These are phyloP conservation scores for Diaporthe australafricana DNA, from an alignment of 2,329 filamentous ascomycete genomes.

Conservation along the genomic window DNA sequence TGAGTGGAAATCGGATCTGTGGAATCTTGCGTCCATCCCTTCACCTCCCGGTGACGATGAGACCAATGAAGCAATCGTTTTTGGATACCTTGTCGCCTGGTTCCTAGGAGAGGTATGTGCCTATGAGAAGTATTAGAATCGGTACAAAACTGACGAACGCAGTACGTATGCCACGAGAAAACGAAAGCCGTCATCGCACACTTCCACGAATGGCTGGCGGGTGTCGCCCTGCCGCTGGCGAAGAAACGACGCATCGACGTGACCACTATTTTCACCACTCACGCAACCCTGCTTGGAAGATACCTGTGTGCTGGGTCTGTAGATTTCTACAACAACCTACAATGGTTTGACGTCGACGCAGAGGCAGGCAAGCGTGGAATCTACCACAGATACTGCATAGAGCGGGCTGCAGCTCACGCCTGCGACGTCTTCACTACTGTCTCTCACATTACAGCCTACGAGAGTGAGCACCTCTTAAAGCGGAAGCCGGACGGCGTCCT, in stretches of 20 bases:
- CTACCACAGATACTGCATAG: conserved; percentile 98
- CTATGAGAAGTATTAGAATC: background rate
- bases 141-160: conserved; percentile 40
- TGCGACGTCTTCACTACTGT: conserved; percentile 99
- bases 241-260: conserved; percentile 96
- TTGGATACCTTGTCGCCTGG: conserved; percentile 97
- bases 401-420: conserved; percentile 90
- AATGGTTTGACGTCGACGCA: conserved; percentile 95
- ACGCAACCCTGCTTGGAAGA: conserved; percentile 92
- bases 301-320: conserved; percentile 98
- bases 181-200: conserved; percentile 94
- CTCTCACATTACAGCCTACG: conserved; percentile 97
- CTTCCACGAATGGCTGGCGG: conserved; percentile 98
- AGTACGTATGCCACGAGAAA: conserved; percentile 96
- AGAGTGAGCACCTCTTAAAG: conserved; percentile 97
- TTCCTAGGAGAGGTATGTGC: conserved; percentile 90
- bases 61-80: conserved; percentile 97
- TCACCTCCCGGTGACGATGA: conserved; percentile 91
- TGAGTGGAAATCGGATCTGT: conserved; percentile 97
- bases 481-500: conserved; percentile 96
- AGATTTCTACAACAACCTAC: conserved; percentile 99
- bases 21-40: conserved; percentile 94
- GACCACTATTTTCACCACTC: conserved; percentile 98
- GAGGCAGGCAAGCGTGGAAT: conserved; percentile 98
- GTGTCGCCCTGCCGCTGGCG: conserved; percentile 89